Evolutionary conservation across 768 basidiomycete genomes (phyloP).

Genomic region (Mycena epipterygia): DNA sequence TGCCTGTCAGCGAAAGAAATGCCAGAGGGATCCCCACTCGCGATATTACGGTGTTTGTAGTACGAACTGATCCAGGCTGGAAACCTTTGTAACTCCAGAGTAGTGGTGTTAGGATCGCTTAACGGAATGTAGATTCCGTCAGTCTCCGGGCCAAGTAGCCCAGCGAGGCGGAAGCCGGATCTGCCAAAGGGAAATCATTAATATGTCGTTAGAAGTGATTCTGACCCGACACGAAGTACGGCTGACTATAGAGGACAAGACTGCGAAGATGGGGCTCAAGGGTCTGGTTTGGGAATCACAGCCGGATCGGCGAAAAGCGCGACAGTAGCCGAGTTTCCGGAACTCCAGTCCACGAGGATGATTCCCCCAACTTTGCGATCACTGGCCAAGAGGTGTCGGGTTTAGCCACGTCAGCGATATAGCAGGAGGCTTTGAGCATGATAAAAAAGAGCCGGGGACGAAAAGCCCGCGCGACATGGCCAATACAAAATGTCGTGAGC

Average conservation of each 20-base stretch:
- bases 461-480: too few relatives aligned
- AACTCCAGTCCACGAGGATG: slow-evolving; percentile 55
- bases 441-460: too few relatives aligned
- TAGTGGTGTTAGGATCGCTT: background rate
- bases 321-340: slow-evolving; percentile 47
- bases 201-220: background rate
- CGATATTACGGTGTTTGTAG: slow-evolving; percentile 39
- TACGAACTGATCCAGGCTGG: slow-evolving; percentile 45
- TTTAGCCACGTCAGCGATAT: too few relatives aligned
- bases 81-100: slow-evolving; percentile 37
- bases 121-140: background rate
- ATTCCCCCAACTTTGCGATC: slow-evolving; percentile 50
- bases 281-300: slow-evolving; percentile 36
- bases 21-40: background rate
- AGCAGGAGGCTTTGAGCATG: too few relatives aligned
- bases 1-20: slow-evolving; percentile 1
- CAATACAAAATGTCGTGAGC: too few relatives aligned
- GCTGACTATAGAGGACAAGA: slow-evolving; percentile 50
- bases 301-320: slow-evolving; percentile 45
- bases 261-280: slow-evolving; percentile 48
- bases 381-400: too few relatives aligned
- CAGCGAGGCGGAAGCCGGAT: background rate
- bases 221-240: background rate
- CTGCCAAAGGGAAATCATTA: background rate
- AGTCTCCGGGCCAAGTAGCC: background rate